A percentile compares a stretch with the other conserved stretches of the same genome.
Evolutionary conservation across 441 rosid genomes (phyloP).

Genomic region (Pelargonium australe): DNA sequence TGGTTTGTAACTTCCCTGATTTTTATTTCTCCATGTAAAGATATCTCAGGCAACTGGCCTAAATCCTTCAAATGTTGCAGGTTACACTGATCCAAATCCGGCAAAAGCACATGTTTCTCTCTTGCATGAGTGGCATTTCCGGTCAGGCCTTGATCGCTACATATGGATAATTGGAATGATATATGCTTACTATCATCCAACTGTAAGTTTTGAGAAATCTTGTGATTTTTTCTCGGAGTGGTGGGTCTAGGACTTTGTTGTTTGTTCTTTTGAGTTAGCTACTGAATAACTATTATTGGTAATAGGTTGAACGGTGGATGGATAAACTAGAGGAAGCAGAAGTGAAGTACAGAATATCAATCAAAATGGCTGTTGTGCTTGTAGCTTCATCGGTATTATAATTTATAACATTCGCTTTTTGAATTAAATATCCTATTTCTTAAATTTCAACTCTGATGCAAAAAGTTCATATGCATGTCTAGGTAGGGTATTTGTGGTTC

Average conservation of each 20-base stretch:
- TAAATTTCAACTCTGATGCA: constrained; percentile 3
- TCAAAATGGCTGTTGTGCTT: constrained; percentile 53
- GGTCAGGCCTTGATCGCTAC: constrained; percentile 98
- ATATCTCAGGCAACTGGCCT: neutral
- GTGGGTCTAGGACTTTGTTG: neutral
- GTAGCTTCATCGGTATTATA: constrained; percentile 3
- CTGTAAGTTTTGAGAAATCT: neutral
- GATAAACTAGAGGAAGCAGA: constrained; percentile 96
- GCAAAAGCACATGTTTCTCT: constrained; percentile 79
- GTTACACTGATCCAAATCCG: constrained; percentile 68
- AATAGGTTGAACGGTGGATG: constrained; percentile 94
- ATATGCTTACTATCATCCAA: constrained; percentile 83
- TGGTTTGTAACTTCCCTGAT: constrained; percentile 42
- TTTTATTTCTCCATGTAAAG: constrained; percentile 9
- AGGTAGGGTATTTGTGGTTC: constrained; percentile 95
- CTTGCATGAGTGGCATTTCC: constrained; percentile 94
- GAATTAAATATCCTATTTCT: neutral
- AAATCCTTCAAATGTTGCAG: constrained; percentile 31
- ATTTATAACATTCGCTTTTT: neutral
- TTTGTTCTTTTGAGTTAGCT: constrained; percentile 3
- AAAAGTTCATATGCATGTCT: constrained; percentile 15
- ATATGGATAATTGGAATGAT: constrained; percentile 98
- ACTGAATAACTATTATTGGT: constrained; percentile 17
- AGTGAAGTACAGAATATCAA: constrained; percentile 52
- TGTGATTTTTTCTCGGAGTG: neutral